These are phyloP conservation scores for Saccharomyces hybrid DNA, from an alignment of 1,139 yeast species.

Conservation along the genomic window DNA sequence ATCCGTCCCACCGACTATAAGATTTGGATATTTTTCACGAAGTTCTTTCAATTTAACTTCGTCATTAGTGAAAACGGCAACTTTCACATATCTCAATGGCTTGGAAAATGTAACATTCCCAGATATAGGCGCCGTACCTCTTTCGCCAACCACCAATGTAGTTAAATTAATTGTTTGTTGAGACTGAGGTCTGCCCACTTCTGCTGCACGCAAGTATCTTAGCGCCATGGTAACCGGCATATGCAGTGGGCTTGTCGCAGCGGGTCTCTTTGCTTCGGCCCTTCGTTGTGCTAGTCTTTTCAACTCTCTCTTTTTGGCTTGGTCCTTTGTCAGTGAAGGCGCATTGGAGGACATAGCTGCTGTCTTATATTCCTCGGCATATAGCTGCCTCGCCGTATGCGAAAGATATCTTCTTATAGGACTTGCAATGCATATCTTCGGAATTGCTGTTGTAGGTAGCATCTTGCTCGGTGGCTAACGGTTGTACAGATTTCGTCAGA, in stretches of 20 bases:
- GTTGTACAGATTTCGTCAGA: background rate
- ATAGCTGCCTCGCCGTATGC: conserved; percentile 9
- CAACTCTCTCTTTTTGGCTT: conserved; percentile 25
- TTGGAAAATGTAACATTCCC: conserved; percentile 73
- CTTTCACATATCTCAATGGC: conserved; percentile 55
- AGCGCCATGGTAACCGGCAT: conserved; percentile 69
- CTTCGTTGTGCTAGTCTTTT: conserved; percentile 24
- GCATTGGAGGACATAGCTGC: conserved; percentile 2
- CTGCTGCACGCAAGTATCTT: conserved; percentile 76
- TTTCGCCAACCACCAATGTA: conserved; percentile 63
- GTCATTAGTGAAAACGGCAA: conserved; percentile 61
- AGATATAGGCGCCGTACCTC: conserved; percentile 65
- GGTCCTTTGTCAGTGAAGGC: conserved; percentile 24
- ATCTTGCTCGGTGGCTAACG: background rate
- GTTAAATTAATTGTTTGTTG: conserved; percentile 64
- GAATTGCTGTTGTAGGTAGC: background rate
- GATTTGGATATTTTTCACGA: conserved; percentile 39
- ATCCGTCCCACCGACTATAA: conserved; percentile 61
- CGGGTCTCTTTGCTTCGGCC: conserved; percentile 33
- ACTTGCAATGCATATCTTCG: background rate
- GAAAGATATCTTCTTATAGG: background rate
- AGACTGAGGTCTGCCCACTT: conserved; percentile 69
- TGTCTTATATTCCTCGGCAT: conserved; percentile 12
- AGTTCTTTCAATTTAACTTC: conserved; percentile 47
- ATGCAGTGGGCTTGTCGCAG: conserved; percentile 50